Percentiles rank a stretch among this genome's conserved stretches.
Conservation (phyloP, 768 basidiomycete genomes). For the Xanthoconium stramineum region DNA sequence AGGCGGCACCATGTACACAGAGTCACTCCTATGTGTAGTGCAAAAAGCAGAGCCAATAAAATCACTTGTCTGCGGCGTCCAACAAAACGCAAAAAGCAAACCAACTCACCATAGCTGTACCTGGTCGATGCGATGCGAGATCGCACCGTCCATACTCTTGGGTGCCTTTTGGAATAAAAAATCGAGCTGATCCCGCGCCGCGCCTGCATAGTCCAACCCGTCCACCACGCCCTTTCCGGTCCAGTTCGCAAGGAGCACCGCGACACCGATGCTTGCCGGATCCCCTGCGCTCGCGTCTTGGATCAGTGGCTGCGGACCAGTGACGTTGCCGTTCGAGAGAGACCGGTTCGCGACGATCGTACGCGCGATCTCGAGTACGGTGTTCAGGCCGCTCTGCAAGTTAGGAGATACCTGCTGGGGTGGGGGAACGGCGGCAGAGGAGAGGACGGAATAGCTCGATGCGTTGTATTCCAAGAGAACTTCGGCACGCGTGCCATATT, state of each 20-base stretch:
- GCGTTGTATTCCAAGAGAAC: slow-evolving; percentile 50
- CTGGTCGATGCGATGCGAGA: slow-evolving; percentile 69
- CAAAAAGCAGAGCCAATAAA: too few species aligned
- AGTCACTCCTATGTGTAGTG: slow-evolving; percentile 64
- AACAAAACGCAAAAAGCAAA: background rate
- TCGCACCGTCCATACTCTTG: slow-evolving; percentile 68
- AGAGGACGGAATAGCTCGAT: slow-evolving; percentile 45
- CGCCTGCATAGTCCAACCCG: slow-evolving; percentile 54
- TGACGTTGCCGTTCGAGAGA: slow-evolving; percentile 37
- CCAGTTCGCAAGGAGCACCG: slow-evolving; percentile 63
- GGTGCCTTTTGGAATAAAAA: slow-evolving; percentile 59
- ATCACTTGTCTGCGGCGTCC: too few species aligned
- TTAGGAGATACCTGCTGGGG: slow-evolving; percentile 21
- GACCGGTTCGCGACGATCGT: slow-evolving; percentile 48
- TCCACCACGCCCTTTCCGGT: slow-evolving; percentile 37
- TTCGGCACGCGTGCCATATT: slow-evolving; percentile 48
- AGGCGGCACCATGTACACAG: slow-evolving; percentile 81
- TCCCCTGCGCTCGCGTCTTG: slow-evolving; percentile 68
- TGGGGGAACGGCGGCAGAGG: slow-evolving; percentile 25
- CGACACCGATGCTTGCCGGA: slow-evolving; percentile 73
- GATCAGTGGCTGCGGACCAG: slow-evolving; percentile 55
- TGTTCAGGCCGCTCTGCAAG: slow-evolving; percentile 37
- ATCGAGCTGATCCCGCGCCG: slow-evolving; percentile 63
- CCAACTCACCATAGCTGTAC: slow-evolving; percentile 64
- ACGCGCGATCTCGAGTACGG: slow-evolving; percentile 56